Base-by-base conservation (phyloP, 441 rosid genomes). In the Syzygium syzygioides region DNA sequence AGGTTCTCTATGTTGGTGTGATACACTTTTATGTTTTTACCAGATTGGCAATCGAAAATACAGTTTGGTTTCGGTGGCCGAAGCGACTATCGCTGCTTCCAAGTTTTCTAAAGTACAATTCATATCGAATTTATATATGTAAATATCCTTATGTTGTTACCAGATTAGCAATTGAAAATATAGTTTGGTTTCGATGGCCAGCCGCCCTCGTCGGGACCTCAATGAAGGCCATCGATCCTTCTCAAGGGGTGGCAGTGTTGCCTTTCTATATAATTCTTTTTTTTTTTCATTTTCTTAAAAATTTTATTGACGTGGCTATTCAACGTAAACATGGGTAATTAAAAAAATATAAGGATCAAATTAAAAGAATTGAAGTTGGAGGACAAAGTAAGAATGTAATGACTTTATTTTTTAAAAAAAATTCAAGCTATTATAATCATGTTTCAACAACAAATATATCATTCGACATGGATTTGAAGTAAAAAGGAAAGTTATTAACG, bases 221-320 rank as follows among this genome's bases (percentile, higher is more conserved):
- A 32, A 66, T 4, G 79, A 32, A 4, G 25, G 37, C 20, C 20
- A 15, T 8, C 1, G 3, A 5, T 30, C 37, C 76, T 30, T 6
- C 10, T 8, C 3, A 41, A 15, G 23, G 34, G 23, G 76, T 4
- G 41, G 34, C 23, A 4, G 4, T 64, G 41, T 19, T 3, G 1
- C 19, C 34, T n/a, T 14, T 17, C 32, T 1, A 62, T n/a, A 28
- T 6, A 60, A 3, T n/a, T 60, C 1, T 1, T 28, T 62, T n/a
- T 4, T 62, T n/a, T 14, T n/a, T 14, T n/a, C 19, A 62, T 62
- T 62, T 62, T 62, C 19, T n/a, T 12, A 14, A n/a, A 28, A 62
- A 4, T 6, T 14, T 62, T 62, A 18, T 2, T 62, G 19, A 62
- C 2, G 5, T 4, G 2, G 2, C 2, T 62, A 0, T n/a, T 14